A percentile compares a stretch with the other conserved stretches of the same genome.
phyloP scores from a whole-genome alignment of 495 filamentous ascomycete genomes.

The Talaromyces proteolyticus region DNA sequence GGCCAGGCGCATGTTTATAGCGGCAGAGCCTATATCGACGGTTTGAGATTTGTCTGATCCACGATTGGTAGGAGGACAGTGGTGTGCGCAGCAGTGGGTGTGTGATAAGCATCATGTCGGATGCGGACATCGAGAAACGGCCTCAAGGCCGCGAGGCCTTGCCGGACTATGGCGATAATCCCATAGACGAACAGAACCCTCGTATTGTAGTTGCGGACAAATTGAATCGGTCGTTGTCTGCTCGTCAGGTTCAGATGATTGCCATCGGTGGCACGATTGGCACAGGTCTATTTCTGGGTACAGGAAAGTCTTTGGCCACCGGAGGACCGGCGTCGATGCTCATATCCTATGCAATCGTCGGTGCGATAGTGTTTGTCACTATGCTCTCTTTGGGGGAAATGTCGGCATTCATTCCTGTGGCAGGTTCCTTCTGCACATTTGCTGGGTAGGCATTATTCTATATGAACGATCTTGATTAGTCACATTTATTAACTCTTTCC shows the following conservation, averaged over 20 bases:
- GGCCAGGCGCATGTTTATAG: too few species aligned
- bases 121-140: slow-evolving; percentile 1
- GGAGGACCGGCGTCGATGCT: slow-evolving; percentile 65
- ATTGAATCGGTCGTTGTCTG: slow-evolving; percentile 3
- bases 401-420: slow-evolving; percentile 43
- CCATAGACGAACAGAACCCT: not conserved
- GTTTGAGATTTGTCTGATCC: too few species aligned
- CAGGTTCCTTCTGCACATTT: slow-evolving; percentile 47
- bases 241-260: slow-evolving; percentile 61
- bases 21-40: too few species aligned
- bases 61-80: too few species aligned
- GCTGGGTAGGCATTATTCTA: slow-evolving; percentile 30
- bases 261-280: slow-evolving; percentile 70
- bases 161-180: not conserved
- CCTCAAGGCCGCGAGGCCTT: not conserved
- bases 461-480: not conserved
- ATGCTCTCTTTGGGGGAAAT: slow-evolving; percentile 47
- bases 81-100: not conserved
- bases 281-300: slow-evolving; percentile 71
- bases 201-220: slow-evolving; percentile 2
- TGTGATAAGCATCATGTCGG: not conserved
- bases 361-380: slow-evolving; percentile 42
- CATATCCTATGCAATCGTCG: slow-evolving; percentile 56
- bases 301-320: slow-evolving; percentile 55
- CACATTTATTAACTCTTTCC: not conserved